Percentiles rank a stretch among this genome's conserved stretches.
These are phyloP conservation scores for Xylariaceae sp. DNA, from an alignment of 2,329 filamentous ascomycete genomes.

Conservation along the genomic window DNA sequence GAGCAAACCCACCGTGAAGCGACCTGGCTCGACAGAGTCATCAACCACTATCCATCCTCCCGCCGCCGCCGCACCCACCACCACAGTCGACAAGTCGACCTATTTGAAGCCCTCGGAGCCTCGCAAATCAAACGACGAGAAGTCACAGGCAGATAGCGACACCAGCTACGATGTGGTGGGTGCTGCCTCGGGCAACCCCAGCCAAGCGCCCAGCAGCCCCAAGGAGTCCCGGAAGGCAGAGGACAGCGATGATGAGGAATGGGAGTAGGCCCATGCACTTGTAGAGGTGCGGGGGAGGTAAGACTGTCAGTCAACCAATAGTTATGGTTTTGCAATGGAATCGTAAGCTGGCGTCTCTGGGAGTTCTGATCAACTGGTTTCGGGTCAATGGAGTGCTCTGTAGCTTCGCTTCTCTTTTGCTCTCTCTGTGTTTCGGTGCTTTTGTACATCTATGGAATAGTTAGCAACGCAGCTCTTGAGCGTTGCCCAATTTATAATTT, in stretches of 20 bases:
- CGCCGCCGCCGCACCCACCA: constrained; percentile 6
- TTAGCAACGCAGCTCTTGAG: no score
- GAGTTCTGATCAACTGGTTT: constrained; percentile 10
- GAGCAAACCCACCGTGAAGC: constrained; percentile 38
- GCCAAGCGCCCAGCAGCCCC: constrained; percentile 69
- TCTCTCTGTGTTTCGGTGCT: constrained; percentile 10
- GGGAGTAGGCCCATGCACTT: constrained; percentile 26
- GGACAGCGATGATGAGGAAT: constrained; percentile 57
- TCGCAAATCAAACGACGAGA: constrained; percentile 80
- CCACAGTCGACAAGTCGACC: constrained; percentile 25
- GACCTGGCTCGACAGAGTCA: constrained; percentile 50
- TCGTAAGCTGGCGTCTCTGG: constrained; percentile 16
- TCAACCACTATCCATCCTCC: constrained; percentile 60
- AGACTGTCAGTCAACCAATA: constrained; percentile 4
- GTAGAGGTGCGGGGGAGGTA: not conserved
- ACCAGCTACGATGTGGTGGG: constrained; percentile 94
- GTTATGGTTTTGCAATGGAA: constrained; percentile 6
- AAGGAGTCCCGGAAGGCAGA: constrained; percentile 57
- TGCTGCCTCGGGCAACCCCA: constrained; percentile 70
- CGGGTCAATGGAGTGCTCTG: constrained; percentile 12
- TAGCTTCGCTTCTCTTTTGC: not conserved
- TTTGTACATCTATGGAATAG: constrained; percentile 21
- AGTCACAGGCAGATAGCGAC: constrained; percentile 89
- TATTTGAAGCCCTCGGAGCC: constrained; percentile 62
- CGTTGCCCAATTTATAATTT: not conserved